Evolutionary conservation across 2,329 filamentous ascomycete genomes (phyloP).

Genomic region (Botrytis paeoniae): DNA sequence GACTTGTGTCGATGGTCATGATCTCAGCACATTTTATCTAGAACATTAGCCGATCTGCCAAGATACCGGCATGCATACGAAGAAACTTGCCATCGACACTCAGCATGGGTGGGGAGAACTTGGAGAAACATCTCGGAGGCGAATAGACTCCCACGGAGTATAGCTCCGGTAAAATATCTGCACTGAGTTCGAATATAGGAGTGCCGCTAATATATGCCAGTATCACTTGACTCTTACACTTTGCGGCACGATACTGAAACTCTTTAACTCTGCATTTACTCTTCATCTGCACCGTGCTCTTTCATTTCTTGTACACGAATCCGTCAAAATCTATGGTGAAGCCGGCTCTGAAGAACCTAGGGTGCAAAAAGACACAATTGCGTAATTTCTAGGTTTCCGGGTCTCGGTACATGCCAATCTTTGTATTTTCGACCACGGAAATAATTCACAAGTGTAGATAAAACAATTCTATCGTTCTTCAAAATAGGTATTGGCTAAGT

Average conservation of each 20-base stretch:
- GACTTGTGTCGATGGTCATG: fast-evolving
- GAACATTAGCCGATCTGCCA: background rate
- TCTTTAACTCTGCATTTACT: background rate
- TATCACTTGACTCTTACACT: background rate
- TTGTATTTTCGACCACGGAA: too few species aligned
- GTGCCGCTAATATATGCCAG: background rate
- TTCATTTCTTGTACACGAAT: fast-evolving
- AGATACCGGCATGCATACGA: background rate
- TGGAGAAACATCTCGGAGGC: fast-evolving
- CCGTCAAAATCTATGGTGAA: background rate
- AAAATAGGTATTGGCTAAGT: too few species aligned
- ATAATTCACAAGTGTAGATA: fast-evolving
- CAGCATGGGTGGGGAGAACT: too few species aligned
- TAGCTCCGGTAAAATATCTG: fast-evolving
- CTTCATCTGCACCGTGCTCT: background rate
- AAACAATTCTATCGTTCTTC: too few species aligned
- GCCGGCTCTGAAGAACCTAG: fast-evolving
- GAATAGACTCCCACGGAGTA: fast-evolving
- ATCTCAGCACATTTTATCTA: background rate
- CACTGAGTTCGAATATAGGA: background rate
- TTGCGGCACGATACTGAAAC: background rate
- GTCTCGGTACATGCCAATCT: too few species aligned
- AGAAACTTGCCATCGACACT: fast-evolving
- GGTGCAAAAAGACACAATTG: too few species aligned
- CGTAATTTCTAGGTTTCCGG: too few species aligned